Base-by-base conservation (phyloP, 2,329 filamentous ascomycete species). In the Claviceps sp. region DNA sequence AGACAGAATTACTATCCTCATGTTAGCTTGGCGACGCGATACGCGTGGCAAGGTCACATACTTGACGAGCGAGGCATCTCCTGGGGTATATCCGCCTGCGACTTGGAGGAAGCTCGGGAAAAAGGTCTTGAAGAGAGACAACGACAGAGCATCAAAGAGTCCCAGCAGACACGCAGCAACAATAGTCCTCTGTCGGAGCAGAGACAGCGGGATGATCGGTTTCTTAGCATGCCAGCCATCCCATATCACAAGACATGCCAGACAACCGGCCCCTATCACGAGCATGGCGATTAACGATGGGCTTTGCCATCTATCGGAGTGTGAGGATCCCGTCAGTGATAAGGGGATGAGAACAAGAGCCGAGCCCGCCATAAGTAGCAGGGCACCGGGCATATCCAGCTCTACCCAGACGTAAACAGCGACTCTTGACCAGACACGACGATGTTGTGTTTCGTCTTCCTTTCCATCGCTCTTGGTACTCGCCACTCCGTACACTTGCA, bases 81-180 rank as follows among this genome's bases (percentile, higher is more conserved):
- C 68, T 0, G 68, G 60, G 2, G 59, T 61, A 20, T 66, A 70
- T 5, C 62, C 60, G 0, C 63, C 67, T 14, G 66, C 67, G 2
- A 70, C 67, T 48, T 69, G 67, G 0, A 70, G 62, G 43, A 68
- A 70, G 44, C 68, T 70, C 0, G 67, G 65, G 47, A 70, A 70
- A 55, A 71, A 70, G 1, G 68, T 59, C 0, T 65, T 44, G 51
- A 70, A 71, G 34, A 66, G 57, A 2, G 65, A 65, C 48, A 71
- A 68, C 13, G 68, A 60, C 34, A 67, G 64, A 20, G 65, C 66
- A 45, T 71, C 68, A 1, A 70, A 59, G 26, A 66, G 61, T 5
- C 61, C 65, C 2, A 70, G 52, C 1, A 65, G 37, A 38, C 68
- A 70, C 1, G 69, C 69, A 0, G 42, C 67, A 11, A 70, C 59